phyloP scores from a whole-genome alignment of 345 rosid genomes.

The Kandelia obovata region DNA sequence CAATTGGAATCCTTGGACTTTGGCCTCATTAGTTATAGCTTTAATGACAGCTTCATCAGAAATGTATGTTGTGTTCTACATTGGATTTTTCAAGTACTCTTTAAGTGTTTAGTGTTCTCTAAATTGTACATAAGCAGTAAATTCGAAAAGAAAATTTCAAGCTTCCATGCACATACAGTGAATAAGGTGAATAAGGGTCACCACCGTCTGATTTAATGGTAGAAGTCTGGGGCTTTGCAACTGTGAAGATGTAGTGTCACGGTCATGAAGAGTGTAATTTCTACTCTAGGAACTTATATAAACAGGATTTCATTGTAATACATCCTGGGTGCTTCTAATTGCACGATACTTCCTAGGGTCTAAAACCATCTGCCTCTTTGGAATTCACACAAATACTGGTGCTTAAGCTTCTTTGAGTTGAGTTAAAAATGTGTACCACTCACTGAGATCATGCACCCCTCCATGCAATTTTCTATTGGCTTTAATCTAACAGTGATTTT shows the following conservation, averaged over 20 bases:
- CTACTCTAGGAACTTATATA: not conserved
- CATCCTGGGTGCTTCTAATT: not conserved
- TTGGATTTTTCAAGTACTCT: too few relatives aligned
- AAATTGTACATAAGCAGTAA: not conserved
- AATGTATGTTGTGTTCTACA: not conserved
- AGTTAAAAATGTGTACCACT: not conserved
- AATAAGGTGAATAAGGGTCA: not conserved
- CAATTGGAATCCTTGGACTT: too few relatives aligned
- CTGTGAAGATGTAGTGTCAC: not conserved
- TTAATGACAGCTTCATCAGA: too few relatives aligned
- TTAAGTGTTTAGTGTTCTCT: too few relatives aligned
- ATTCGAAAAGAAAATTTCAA: not conserved
- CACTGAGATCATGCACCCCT: not conserved
- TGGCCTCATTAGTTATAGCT: too few relatives aligned
- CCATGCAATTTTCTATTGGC: not conserved
- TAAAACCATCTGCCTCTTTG: not conserved
- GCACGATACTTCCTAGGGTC: not conserved
- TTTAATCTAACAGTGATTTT: not conserved
- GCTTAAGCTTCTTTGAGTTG: not conserved
- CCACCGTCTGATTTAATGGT: not conserved
- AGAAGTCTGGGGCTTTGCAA: not conserved
- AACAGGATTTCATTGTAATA: not conserved
- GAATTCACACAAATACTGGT: not conserved
- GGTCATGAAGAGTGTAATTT: not conserved
- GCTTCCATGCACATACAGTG: not conserved